phyloP scores from a whole-genome alignment of 208 protist species.

The Acanthamoeba lenticulata region DNA sequence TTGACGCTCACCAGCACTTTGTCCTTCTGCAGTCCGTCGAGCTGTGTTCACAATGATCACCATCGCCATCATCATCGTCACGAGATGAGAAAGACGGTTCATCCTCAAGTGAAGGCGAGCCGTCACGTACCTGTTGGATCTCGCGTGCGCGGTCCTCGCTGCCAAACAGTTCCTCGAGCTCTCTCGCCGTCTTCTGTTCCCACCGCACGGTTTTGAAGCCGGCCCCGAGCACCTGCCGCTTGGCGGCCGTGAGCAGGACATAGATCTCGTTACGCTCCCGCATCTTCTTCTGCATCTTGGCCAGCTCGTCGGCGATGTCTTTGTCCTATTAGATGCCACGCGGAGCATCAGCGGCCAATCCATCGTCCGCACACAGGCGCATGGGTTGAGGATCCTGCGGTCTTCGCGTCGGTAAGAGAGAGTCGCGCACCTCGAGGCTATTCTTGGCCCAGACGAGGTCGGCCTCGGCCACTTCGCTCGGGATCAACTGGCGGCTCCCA shows the following conservation, averaged over 20 bases:
- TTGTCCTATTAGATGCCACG: not conserved
- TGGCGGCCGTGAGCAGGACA: not conserved
- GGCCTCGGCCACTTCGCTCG: not conserved
- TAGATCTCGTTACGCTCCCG: conserved; percentile 13
- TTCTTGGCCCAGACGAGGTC: not conserved
- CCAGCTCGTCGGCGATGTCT: conserved; percentile 21
- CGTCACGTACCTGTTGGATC: not conserved
- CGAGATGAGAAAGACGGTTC: not conserved
- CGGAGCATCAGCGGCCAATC: too few relatives aligned
- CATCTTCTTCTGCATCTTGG: conserved; percentile 26
- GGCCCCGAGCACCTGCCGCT: not conserved
- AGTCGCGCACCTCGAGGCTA: not conserved
- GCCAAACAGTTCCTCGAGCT: conserved; percentile 16
- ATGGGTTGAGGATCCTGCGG: too few relatives aligned
- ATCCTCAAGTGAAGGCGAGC: not conserved
- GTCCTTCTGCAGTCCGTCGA: not conserved
- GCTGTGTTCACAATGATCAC: not conserved
- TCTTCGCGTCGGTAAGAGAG: not conserved
- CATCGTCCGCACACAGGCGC: too few relatives aligned
- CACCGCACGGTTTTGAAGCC: not conserved
- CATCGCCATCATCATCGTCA: too few relatives aligned
- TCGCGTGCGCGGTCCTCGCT: conserved; percentile 16
- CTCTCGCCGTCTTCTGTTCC: not conserved
- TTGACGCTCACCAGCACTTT: not conserved
- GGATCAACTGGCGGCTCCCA: not conserved